phyloP scores from a whole-genome alignment of 495 filamentous ascomycete genomes.

The Copromyces sp. region DNA sequence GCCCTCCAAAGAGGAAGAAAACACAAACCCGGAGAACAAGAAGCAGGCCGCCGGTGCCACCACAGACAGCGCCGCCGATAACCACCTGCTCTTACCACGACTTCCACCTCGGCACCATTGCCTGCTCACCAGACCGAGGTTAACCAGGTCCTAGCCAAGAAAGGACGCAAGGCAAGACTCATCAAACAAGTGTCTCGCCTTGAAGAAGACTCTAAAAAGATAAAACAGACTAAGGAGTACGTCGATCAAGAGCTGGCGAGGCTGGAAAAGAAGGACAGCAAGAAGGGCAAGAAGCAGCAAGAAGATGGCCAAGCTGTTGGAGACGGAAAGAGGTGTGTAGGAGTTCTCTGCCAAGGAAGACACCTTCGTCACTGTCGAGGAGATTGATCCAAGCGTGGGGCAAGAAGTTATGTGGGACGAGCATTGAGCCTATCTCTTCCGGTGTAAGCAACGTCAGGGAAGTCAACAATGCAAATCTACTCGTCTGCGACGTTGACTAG shows the following conservation, averaged over 20 bases:
- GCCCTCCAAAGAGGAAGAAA: background rate
- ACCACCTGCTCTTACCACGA: background rate
- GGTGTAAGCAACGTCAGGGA: too few species aligned
- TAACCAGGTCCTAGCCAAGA: accelerated
- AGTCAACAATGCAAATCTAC: too few species aligned
- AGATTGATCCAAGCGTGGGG: too few species aligned
- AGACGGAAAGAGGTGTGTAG: background rate
- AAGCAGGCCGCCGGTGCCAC: background rate
- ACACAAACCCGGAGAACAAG: background rate
- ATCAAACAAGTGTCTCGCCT: background rate
- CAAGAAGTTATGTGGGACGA: too few species aligned
- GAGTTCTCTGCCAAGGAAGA: too few species aligned
- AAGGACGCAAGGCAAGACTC: background rate
- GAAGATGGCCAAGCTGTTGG: background rate
- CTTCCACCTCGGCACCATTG: background rate
- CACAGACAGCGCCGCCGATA: background rate
- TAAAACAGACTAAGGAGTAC: background rate
- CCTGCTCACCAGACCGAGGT: background rate
- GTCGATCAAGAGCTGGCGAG: background rate
- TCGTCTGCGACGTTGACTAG: too few species aligned
- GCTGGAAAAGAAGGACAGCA: background rate
- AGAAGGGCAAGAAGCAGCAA: background rate
- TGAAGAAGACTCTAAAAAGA: background rate
- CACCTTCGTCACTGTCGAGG: too few species aligned
- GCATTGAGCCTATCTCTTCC: too few species aligned